Evolutionary conservation across 495 filamentous ascomycete species (phyloP), one percentile per base, ranked within the genome.

Genomic region (Lasiosphaeris hirsuta): DNA sequence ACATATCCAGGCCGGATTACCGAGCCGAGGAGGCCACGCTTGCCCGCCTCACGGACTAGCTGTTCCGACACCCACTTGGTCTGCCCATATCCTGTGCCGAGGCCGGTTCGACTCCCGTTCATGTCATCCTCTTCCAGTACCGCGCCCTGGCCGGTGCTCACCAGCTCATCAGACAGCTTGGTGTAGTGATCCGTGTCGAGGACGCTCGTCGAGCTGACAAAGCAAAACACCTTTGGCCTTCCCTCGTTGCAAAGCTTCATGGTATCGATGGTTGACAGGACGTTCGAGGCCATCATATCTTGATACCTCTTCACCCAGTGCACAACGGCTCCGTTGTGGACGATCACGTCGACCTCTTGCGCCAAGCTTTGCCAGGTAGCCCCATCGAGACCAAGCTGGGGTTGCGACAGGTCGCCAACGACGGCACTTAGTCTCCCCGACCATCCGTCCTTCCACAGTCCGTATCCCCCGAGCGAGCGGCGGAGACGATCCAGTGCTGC

Each of bases 1-100:
- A 97, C 79, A 67, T 97, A 98, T 36, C 93, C 93, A 10, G 94
- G 89, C 3, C 94, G 83, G 40, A 98, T 74, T 40, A 97, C 82
- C 1, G 82, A 82, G 19, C 90, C 91, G 11, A 72, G 75, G 10
- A 98, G 78, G 33, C 94, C 94, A 55, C 90, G 75, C 48, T 72
- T 76, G 15, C 92, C 90, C 33, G 93, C 93, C 66, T 88, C 90
- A 14, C 87, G 79, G 46, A 92, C 82, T 11, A 98, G 76, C 63
- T 90, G 87, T 69, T 97, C 92, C 7, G 64, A 73, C 56, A 75
- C 79, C 74, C 74, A 78, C 76, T 98, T 98, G 47, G 80, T 84
- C 72, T 97, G 92, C 7, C 92, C 94, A 64, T 98, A 98, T 7
- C 93, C 94, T 0, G 89, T 96, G 34, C 71, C 68, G 10, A 79